Conservation (phyloP, 192 early-diverging fungal species). For the Polychytrium aggregatum region DNA sequence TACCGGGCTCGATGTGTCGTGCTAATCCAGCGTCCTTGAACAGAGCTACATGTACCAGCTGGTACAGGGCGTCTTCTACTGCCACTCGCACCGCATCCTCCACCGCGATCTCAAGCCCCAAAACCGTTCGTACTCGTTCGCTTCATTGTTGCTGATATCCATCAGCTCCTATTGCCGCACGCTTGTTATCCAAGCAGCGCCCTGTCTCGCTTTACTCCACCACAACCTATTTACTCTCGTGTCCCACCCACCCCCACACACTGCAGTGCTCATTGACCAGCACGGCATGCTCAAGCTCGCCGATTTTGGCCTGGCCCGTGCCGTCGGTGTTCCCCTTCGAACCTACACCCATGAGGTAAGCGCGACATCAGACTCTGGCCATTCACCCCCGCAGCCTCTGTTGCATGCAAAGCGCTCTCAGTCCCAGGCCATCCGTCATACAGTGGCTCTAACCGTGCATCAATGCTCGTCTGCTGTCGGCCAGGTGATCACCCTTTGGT, state of each 20-base stretch:
- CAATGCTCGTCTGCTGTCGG: neutral
- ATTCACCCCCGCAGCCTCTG: too few relatives aligned
- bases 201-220: too few relatives aligned
- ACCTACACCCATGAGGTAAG: conserved; percentile 85
- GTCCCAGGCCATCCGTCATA: neutral
- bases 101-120: conserved; percentile 98
- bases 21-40: neutral
- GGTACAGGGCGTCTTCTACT: conserved; percentile 74
- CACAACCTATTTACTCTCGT: too few relatives aligned
- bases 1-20: too few relatives aligned
- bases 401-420: neutral
- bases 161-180: too few relatives aligned
- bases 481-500: conserved; percentile 85
- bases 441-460: too few relatives aligned
- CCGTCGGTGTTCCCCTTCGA: conserved; percentile 82
- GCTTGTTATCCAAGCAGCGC: too few relatives aligned
- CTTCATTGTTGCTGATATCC: too few relatives aligned
- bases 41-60: conserved; percentile 91
- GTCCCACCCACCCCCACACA: neutral
- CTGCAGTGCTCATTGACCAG: conserved; percentile 73
- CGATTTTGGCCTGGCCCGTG: conserved; percentile 92
- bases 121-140: conserved; percentile 35
- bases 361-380: too few relatives aligned
- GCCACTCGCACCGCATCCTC: conserved; percentile 84
- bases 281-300: conserved; percentile 79